Percentiles rank a stretch among this genome's conserved stretches.
Conservation (phyloP, 164 flowering plant genomes). For the Litsea cubeba region DNA sequence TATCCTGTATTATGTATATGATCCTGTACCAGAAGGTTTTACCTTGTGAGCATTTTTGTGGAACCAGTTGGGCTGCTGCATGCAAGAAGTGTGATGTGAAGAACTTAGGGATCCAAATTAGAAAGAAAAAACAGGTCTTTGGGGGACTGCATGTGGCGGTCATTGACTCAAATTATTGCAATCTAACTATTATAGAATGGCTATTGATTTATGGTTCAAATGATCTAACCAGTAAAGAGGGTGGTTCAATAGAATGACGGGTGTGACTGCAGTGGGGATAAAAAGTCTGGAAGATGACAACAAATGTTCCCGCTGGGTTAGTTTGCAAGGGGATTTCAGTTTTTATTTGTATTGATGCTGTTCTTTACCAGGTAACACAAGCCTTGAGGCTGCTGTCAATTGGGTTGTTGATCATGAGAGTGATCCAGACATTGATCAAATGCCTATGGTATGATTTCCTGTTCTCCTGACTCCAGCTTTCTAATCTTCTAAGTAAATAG, state of each 20-base stretch:
- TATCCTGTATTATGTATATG: not conserved
- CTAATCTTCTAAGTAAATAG: not conserved
- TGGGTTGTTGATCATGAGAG: slow-evolving; percentile 97
- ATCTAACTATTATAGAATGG: no score
- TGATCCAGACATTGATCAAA: slow-evolving; percentile 85
- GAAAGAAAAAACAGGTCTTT: not conserved
- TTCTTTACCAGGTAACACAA: slow-evolving; percentile 54
- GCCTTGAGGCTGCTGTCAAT: slow-evolving; percentile 79
- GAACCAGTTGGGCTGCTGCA: not conserved
- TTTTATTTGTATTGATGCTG: not conserved
- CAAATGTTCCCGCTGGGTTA: not conserved
- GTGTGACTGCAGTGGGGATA: no score
- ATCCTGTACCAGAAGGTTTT: no score
- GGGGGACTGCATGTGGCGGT: not conserved
- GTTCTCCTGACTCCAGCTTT: not conserved
- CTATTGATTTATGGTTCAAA: no score
- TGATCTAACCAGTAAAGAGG: no score
- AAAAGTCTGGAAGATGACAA: no score
- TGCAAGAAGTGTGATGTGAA: no score
- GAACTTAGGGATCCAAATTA: no score
- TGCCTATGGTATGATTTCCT: slow-evolving; percentile 70
- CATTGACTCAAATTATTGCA: not conserved
- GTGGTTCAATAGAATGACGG: no score
- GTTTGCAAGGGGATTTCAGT: not conserved
- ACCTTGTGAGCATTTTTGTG: not conserved